These are phyloP conservation scores for Erythrophleum ivorense DNA, from an alignment of 331 rosid genomes.

Conservation along the genomic window DNA sequence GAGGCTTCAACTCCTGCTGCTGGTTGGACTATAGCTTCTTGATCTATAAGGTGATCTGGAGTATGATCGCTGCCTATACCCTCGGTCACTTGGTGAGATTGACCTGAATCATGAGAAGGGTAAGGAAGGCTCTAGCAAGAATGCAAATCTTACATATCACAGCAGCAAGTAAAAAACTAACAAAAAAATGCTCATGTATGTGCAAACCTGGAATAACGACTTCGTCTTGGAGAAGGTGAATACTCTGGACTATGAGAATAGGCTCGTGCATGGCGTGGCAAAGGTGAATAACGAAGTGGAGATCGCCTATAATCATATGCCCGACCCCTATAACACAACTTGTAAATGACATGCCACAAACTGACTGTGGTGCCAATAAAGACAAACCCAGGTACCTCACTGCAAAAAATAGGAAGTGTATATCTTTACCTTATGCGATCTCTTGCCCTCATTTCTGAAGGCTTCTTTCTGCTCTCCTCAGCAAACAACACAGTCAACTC, in stretches of 20 bases:
- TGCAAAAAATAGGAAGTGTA: neutral
- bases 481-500: conserved; percentile 76
- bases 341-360: neutral
- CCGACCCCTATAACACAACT: conserved; percentile 34
- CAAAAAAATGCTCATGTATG: neutral
- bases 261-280: conserved; percentile 51
- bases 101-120: conserved; percentile 52
- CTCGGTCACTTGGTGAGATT: conserved; percentile 61
- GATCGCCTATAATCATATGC: conserved; percentile 55
- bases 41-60: conserved; percentile 66
- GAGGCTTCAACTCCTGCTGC: conserved; percentile 58
- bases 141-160: neutral
- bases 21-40: conserved; percentile 51
- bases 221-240: conserved; percentile 58
- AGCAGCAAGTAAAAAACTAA: neutral
- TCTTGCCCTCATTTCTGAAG: conserved; percentile 80
- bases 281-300: conserved; percentile 46
- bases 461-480: conserved; percentile 74
- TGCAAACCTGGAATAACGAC: conserved; percentile 58
- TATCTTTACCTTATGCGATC: conserved; percentile 56
- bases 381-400: neutral
- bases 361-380: neutral
- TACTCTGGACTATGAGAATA: conserved; percentile 61
- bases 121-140: neutral
- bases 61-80: conserved; percentile 56